Base-by-base conservation (phyloP, 306 rosid genomes). In the Rosa lucieae region DNA sequence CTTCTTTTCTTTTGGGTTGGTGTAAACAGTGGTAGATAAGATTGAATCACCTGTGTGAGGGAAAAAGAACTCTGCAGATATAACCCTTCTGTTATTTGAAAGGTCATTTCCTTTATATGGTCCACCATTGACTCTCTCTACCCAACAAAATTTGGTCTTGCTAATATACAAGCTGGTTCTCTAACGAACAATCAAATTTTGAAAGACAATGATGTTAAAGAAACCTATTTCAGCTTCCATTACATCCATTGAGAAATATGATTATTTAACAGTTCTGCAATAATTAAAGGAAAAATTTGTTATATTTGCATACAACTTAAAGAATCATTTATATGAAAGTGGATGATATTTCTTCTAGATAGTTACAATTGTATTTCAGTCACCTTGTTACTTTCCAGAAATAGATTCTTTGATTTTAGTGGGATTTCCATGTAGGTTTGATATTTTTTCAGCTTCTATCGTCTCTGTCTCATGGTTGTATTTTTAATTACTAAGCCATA, bases 341-440 rank as follows among this genome's bases (percentile, higher is more conserved):
- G 35, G 56, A n/a, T 74, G 52, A 8, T 55, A 40, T 42, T 40
- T 47, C 21, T 26, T 21, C n/a, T 11, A 52, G 18, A 56, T 40
- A 21, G 37, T 52, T 52, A 13, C 29, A 42, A 39, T 10, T 39
- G 23, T 73, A 10, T 55, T n/a, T 44, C 77, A 74, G 40, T 56
- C 52, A 40, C 29, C 53, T 40, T n/a, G 40, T 74, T 74, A 67
- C 77, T 35, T 32, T 72, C 76, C 59, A 4, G 52, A 69, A 43
- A 20, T n/a, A 69, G 10, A 20, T 42, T 43, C 32, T n/a, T 35
- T 32, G 9, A 35, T 4, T 68, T 68, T 13, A 43, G 29, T 69
- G 10, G 17, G 47, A 72, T 51, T 35, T 35, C 46, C 10, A 17
- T 15, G 4, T 18, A 48, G 44, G 48, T 44, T 47, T 48, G 48